These are phyloP conservation scores for Phytophthora pinifolia DNA, from an alignment of 352 stramenopile species.

Conservation along the genomic window DNA sequence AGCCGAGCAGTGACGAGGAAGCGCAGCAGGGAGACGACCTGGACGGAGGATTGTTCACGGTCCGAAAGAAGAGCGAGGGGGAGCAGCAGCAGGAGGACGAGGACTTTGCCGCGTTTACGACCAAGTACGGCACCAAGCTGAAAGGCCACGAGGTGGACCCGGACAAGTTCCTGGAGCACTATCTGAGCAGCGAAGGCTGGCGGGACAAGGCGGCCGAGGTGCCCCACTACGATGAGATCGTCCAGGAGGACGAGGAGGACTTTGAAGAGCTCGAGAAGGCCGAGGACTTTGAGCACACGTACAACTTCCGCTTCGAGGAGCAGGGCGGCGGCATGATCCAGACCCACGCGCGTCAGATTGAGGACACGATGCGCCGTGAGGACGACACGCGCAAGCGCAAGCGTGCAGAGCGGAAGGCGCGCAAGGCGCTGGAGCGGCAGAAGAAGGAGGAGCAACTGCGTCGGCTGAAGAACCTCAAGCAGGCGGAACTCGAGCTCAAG, in stretches of 20 bases:
- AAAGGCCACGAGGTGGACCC: slow-evolving; percentile 71
- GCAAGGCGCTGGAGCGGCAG: slow-evolving; percentile 94
- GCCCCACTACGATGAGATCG: slow-evolving; percentile 82
- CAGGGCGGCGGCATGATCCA: slow-evolving; percentile 86
- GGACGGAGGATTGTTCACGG: slow-evolving; percentile 70
- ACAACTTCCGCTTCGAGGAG: slow-evolving; percentile 99
- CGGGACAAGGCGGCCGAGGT: slow-evolving; percentile 74
- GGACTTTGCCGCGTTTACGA: slow-evolving; percentile 60
- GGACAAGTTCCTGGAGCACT: slow-evolving; percentile 80
- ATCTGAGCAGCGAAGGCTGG: slow-evolving; percentile 78
- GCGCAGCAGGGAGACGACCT: slow-evolving; percentile 74
- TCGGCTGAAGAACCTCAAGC: slow-evolving; percentile 98
- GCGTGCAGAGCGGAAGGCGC: slow-evolving; percentile 91
- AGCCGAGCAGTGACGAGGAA: slow-evolving; percentile 30
- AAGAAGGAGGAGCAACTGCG: slow-evolving; percentile 97
- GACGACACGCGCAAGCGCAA: slow-evolving; percentile 97
- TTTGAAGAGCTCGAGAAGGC: slow-evolving; percentile 92
- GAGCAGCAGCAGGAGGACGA: slow-evolving; percentile 72
- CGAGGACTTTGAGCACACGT: slow-evolving; percentile 98
- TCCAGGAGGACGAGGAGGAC: slow-evolving; percentile 89
- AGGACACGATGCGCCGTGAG: slow-evolving; percentile 93
- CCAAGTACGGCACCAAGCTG: slow-evolving; percentile 63
- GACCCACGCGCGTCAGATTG: slow-evolving; percentile 80
- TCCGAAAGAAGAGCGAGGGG: slow-evolving; percentile 63
- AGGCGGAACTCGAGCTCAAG: slow-evolving; percentile 94